These are phyloP conservation scores for Nemania abortiva DNA, from an alignment of 2,329 filamentous ascomycete species.

Conservation along the genomic window DNA sequence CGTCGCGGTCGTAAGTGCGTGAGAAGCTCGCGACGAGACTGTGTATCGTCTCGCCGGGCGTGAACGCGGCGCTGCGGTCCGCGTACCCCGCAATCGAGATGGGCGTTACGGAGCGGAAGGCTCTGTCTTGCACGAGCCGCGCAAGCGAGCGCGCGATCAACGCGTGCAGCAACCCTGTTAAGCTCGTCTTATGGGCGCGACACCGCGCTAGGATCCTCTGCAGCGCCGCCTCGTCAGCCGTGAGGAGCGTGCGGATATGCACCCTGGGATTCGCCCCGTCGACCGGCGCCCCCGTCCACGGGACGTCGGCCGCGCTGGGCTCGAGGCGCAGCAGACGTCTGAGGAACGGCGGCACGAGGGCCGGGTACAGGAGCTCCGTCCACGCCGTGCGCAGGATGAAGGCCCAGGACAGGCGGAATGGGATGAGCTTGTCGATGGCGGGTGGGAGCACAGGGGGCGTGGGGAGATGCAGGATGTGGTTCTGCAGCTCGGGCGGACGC, in stretches of 20 bases:
- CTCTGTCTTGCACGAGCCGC: slow-evolving; percentile 50
- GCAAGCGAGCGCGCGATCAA: slow-evolving; percentile 59
- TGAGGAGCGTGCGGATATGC: slow-evolving; percentile 55
- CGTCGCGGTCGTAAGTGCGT: slow-evolving; percentile 43
- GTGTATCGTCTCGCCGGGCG: slow-evolving; percentile 52
- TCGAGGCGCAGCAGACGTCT: slow-evolving; percentile 28
- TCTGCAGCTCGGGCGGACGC: slow-evolving; percentile 36
- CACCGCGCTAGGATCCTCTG: slow-evolving; percentile 55
- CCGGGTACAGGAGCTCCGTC: slow-evolving; percentile 50
- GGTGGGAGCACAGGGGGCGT: slow-evolving; percentile 52
- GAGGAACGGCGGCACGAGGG: slow-evolving; percentile 57
- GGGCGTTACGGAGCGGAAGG: slow-evolving; percentile 57
- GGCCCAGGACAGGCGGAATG: slow-evolving; percentile 50
- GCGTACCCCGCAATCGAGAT: slow-evolving; percentile 60
- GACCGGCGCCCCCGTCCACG: slow-evolving; percentile 57
- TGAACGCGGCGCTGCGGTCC: slow-evolving; percentile 43
- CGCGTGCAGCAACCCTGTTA: slow-evolving; percentile 64
- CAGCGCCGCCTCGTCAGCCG: slow-evolving; percentile 50
- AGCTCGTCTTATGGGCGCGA: slow-evolving; percentile 56
- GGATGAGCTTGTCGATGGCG: slow-evolving; percentile 57
- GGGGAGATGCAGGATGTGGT: slow-evolving; percentile 51
- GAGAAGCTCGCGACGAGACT: slow-evolving; percentile 56
- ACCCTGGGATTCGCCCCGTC: slow-evolving; percentile 54
- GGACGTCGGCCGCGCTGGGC: slow-evolving; percentile 35
- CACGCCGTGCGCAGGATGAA: slow-evolving; percentile 39